These are phyloP conservation scores for Botrytis elliptica DNA, from an alignment of 2,329 filamentous ascomycete species.

Conservation along the genomic window DNA sequence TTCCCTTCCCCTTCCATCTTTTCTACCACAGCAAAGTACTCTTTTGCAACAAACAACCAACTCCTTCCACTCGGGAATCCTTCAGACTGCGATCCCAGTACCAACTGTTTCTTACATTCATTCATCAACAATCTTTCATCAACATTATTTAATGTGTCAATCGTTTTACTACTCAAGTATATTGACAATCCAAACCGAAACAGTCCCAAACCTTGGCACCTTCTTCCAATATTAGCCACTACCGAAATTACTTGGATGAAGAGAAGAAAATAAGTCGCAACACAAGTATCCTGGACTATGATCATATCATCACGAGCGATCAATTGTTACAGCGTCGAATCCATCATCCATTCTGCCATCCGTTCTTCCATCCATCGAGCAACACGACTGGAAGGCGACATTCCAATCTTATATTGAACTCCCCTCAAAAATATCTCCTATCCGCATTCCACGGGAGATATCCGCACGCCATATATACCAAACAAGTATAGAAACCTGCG, in stretches of 20 bases:
- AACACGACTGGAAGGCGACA: background rate
- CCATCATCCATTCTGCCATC: background rate
- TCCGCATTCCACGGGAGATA: background rate
- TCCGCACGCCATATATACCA: background rate
- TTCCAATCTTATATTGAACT: background rate
- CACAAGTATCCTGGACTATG: conserved; percentile 2
- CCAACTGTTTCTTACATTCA: conserved; percentile 6
- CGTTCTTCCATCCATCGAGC: background rate
- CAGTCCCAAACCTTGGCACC: background rate
- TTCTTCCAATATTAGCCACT: background rate
- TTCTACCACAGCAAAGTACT: background rate
- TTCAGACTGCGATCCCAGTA: background rate
- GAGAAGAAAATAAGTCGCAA: background rate
- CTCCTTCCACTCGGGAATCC: background rate
- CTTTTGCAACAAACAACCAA: background rate
- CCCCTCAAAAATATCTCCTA: background rate
- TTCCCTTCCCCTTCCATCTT: background rate
- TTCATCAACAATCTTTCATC: background rate
- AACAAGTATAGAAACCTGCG: background rate
- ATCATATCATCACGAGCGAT: background rate
- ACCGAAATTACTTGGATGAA: conserved; percentile 12
- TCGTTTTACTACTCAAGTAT: background rate
- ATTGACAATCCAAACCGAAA: background rate
- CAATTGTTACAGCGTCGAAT: background rate
- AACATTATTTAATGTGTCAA: background rate